Percentiles rank a stretch among this genome's conserved stretches.
phyloP scores from a whole-genome alignment of 2,329 filamentous ascomycete species.

The Epichloe glyceriae region DNA sequence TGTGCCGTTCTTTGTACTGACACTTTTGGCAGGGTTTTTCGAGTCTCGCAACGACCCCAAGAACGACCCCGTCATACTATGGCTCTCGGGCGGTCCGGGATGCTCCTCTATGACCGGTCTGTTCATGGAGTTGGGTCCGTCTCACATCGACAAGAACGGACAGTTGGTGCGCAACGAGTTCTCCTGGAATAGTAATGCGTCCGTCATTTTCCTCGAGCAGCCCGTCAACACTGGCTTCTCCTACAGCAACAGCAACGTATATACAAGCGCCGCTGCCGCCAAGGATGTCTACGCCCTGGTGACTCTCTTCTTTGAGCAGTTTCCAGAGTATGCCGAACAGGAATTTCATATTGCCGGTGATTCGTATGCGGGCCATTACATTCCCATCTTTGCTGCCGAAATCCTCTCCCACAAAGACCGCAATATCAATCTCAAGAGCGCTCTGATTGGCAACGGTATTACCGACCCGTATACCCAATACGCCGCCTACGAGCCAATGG shows the following conservation, averaged over 20 bases:
- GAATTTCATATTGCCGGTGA: conserved; percentile 97
- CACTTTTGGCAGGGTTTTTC: conserved; percentile 67
- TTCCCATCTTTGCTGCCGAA: conserved; percentile 81
- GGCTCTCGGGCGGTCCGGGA: conserved; percentile 91
- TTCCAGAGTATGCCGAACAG: conserved; percentile 88
- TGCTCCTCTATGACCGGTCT: conserved; percentile 94
- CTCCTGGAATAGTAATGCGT: conserved; percentile 95
- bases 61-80: conserved; percentile 90
- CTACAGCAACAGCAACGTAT: conserved; percentile 81
- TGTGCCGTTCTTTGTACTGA: too few relatives aligned
- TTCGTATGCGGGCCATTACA: conserved; percentile 92
- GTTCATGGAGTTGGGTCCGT: conserved; percentile 95
- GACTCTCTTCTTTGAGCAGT: conserved; percentile 97
- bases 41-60: conserved; percentile 95
- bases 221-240: conserved; percentile 98
- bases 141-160: conserved; percentile 71
- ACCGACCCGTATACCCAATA: conserved; percentile 93
- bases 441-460: conserved; percentile 91
- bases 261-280: conserved; percentile 86
- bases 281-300: conserved; percentile 97
- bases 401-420: conserved; percentile 89
- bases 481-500: conserved; percentile 93
- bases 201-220: conserved; percentile 98
- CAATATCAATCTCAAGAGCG: conserved; percentile 95
- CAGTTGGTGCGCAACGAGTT: conserved; percentile 74